These are phyloP conservation scores for Dryas integrifolia DNA, from an alignment of 331 rosid genomes.

Conservation along the genomic window DNA sequence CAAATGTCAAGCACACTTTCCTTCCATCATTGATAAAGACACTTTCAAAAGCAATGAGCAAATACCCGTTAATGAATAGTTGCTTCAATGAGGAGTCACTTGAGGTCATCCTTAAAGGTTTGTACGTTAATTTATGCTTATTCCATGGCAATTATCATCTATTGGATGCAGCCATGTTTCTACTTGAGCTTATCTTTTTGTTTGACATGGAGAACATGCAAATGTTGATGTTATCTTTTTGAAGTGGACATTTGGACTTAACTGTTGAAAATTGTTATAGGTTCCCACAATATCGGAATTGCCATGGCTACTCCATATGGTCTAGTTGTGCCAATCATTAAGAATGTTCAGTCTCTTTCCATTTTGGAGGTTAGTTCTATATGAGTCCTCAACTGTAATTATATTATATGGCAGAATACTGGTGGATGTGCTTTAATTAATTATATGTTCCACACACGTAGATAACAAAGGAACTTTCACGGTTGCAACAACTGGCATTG, in stretches of 20 bases:
- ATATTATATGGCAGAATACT: not conserved
- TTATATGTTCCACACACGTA: conserved; percentile 15
- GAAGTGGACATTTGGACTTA: conserved; percentile 13
- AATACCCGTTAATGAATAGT: conserved; percentile 74
- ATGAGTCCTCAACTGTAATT: not conserved
- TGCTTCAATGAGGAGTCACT: conserved; percentile 73
- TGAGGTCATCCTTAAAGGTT: conserved; percentile 83
- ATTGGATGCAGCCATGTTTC: not conserved
- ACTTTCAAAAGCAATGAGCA: conserved; percentile 74
- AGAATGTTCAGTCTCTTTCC: conserved; percentile 83
- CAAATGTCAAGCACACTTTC: conserved; percentile 75
- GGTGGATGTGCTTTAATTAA: not conserved
- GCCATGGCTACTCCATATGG: conserved; percentile 88
- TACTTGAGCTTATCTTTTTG: not conserved
- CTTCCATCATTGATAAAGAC: conserved; percentile 80
- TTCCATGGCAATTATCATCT: not conserved
- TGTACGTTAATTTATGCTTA: conserved; percentile 18
- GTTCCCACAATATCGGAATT: conserved; percentile 87
- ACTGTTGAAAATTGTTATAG: conserved; percentile 34
- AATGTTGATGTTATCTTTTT: conserved; percentile 11
- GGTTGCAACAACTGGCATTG: conserved; percentile 68
- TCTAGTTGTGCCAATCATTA: conserved; percentile 88
- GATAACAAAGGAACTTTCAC: conserved; percentile 87
- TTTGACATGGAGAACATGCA: not conserved
- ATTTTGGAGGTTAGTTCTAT: conserved; percentile 70